Evolutionary conservation across 352 stramenopile species (phyloP).

Genomic region (Albugo candida): DNA sequence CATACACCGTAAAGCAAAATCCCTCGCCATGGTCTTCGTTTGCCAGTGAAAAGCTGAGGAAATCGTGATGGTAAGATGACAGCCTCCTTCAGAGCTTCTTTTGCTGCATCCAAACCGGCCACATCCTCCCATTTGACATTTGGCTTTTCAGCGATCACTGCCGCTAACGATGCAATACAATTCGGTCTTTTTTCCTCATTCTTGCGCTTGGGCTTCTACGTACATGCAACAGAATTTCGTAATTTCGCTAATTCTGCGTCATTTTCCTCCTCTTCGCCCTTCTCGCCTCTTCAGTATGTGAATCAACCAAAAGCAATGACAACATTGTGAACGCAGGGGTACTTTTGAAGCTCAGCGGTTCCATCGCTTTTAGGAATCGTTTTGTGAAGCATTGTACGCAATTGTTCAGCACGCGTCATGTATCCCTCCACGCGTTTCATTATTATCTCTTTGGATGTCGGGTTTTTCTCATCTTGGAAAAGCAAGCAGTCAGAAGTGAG

Average conservation of each 20-base stretch:
- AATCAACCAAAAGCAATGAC: not conserved
- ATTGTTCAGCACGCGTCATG: slow-evolving; percentile 76
- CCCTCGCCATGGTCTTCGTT: slow-evolving; percentile 83
- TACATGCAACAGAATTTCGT: slow-evolving; percentile 81
- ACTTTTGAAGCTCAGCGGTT: slow-evolving; percentile 61
- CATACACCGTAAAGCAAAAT: slow-evolving; percentile 96
- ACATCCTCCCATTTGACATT: slow-evolving; percentile 97
- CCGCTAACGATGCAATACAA: slow-evolving; percentile 22
- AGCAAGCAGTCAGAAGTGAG: not conserved
- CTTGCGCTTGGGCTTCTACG: slow-evolving; percentile 3
- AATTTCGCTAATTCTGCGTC: slow-evolving; percentile 93
- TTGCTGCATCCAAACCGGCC: slow-evolving; percentile 90
- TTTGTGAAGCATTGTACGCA: slow-evolving; percentile 54
- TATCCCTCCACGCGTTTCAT: slow-evolving; percentile 81
- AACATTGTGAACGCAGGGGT: slow-evolving; percentile 7
- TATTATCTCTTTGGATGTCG: slow-evolving; percentile 77
- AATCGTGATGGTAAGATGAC: slow-evolving; percentile 92
- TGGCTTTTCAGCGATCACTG: slow-evolving; percentile 76
- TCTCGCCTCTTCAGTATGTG: slow-evolving; percentile 28
- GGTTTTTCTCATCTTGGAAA: slow-evolving; percentile 77
- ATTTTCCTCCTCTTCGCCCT: slow-evolving; percentile 78
- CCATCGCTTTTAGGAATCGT: slow-evolving; percentile 17
- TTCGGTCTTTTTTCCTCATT: not conserved
- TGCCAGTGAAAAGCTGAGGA: slow-evolving; percentile 93
- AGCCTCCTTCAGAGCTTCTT: slow-evolving; percentile 97